Conservation (phyloP, 345 rosid genomes). For the Eutrema heterophyllum region DNA sequence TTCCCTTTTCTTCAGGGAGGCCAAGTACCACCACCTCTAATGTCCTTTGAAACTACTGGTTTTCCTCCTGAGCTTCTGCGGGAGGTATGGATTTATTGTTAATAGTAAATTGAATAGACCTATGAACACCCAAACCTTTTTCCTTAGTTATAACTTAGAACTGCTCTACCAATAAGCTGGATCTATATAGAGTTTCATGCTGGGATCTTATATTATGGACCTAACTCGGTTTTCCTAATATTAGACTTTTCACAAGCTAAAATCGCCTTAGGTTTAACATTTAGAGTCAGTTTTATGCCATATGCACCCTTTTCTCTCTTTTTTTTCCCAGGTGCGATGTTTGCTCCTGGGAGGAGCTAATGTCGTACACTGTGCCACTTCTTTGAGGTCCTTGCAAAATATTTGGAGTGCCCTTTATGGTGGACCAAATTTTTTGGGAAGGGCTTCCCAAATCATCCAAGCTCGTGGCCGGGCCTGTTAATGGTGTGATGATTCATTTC, state of each 20-base stretch:
- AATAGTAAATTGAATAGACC: not conserved
- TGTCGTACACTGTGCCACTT: slow-evolving; percentile 98
- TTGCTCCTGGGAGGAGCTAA: slow-evolving; percentile 77
- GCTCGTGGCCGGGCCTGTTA: slow-evolving; percentile 75
- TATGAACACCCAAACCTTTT: not conserved
- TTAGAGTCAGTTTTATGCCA: slow-evolving; percentile 48
- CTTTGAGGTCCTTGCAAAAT: slow-evolving; percentile 61
- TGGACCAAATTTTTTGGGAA: slow-evolving; percentile 60
- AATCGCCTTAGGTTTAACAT: slow-evolving; percentile 41
- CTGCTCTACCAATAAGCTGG: not conserved
- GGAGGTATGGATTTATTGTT: slow-evolving; percentile 53
- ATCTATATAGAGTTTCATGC: not conserved
- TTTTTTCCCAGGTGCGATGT: slow-evolving; percentile 98
- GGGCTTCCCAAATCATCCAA: slow-evolving; percentile 69
- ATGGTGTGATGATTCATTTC: slow-evolving; percentile 77
- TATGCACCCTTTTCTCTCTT: slow-evolving; percentile 62
- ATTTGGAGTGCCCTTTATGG: slow-evolving; percentile 71
- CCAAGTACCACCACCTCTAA: slow-evolving; percentile 70
- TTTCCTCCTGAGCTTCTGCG: slow-evolving; percentile 90
- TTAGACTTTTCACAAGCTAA: not conserved
- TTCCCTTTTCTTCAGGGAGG: slow-evolving; percentile 49
- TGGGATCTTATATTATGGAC: not conserved
- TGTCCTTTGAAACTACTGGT: slow-evolving; percentile 71
- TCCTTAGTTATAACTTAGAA: not conserved
- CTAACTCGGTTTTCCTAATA: not conserved